A percentile compares a stretch with the other conserved stretches of the same genome.
phyloP scores from a whole-genome alignment of 2,329 filamentous ascomycete species.

The Sporothrix pseudoabietina region DNA sequence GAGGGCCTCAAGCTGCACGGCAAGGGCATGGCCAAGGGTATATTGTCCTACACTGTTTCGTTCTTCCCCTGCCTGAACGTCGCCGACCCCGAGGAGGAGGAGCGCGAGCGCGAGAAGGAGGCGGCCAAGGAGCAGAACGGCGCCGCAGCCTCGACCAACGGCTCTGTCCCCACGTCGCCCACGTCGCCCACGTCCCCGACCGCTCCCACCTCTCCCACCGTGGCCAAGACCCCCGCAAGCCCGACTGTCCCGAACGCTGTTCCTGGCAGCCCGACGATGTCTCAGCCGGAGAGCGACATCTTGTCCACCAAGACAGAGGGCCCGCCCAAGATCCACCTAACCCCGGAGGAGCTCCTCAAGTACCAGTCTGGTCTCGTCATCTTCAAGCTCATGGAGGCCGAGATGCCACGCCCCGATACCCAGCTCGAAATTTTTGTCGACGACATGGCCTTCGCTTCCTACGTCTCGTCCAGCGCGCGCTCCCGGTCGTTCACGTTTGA shows the following conservation, averaged over 20 bases:
- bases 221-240: background rate
- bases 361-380: constrained; percentile 92
- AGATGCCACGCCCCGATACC: constrained; percentile 73
- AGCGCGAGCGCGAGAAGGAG: constrained; percentile 56
- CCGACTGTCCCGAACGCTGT: background rate
- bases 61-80: constrained; percentile 91
- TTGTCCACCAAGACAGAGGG: constrained; percentile 44
- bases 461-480: constrained; percentile 75
- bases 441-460: constrained; percentile 90
- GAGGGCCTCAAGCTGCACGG: constrained; percentile 74
- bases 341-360: constrained; percentile 75
- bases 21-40: constrained; percentile 75
- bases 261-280: constrained; percentile 47
- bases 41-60: constrained; percentile 76
- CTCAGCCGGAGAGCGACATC: constrained; percentile 41
- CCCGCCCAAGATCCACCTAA: constrained; percentile 75
- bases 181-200: constrained; percentile 20
- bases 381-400: constrained; percentile 89
- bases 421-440: constrained; percentile 90
- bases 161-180: constrained; percentile 34
- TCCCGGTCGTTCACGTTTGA: constrained; percentile 73
- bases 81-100: constrained; percentile 85
- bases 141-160: background rate
- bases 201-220: background rate
- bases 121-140: constrained; percentile 43